These are phyloP conservation scores for Pleurotus platypus DNA, from an alignment of 768 basidiomycete genomes.

Conservation along the genomic window DNA sequence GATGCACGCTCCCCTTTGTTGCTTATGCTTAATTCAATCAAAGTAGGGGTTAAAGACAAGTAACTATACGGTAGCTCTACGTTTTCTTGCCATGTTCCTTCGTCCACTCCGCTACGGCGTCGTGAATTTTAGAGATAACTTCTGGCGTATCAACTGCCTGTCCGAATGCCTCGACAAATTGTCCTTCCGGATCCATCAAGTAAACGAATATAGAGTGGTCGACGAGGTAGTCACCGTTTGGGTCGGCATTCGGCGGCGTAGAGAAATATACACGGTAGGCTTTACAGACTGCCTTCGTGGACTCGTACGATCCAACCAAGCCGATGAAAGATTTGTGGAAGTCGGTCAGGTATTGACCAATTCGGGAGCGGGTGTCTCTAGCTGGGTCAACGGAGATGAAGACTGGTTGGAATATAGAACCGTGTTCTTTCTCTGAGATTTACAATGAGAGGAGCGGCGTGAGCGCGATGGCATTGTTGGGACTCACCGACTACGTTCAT, in stretches of 20 bases:
- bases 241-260: slow-evolving; percentile 83
- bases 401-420: slow-evolving; percentile 76
- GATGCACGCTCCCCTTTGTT: slow-evolving; percentile 1
- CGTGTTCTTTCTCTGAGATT: slow-evolving; percentile 60
- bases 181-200: slow-evolving; percentile 92
- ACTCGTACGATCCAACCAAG: slow-evolving; percentile 78
- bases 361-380: slow-evolving; percentile 65
- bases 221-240: slow-evolving; percentile 92
- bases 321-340: slow-evolving; percentile 92
- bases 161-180: slow-evolving; percentile 96
- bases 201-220: slow-evolving; percentile 98
- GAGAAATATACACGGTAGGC: slow-evolving; percentile 98
- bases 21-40: neutral
- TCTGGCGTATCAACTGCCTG: slow-evolving; percentile 71
- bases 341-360: slow-evolving; percentile 68
- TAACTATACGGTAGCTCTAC: slow-evolving; percentile 11
- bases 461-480: slow-evolving; percentile 1
- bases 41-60: neutral
- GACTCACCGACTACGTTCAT: slow-evolving; percentile 68
- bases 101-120: slow-evolving; percentile 43
- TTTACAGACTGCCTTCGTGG: slow-evolving; percentile 87
- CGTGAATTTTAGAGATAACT: slow-evolving; percentile 58
- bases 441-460: neutral
- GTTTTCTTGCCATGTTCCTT: slow-evolving; percentile 33
- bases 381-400: slow-evolving; percentile 98